Percentiles rank a stretch among this genome's conserved stretches.
Conservation (phyloP, 306 rosid genomes). For the Cyamopsis tetragonoloba region DNA sequence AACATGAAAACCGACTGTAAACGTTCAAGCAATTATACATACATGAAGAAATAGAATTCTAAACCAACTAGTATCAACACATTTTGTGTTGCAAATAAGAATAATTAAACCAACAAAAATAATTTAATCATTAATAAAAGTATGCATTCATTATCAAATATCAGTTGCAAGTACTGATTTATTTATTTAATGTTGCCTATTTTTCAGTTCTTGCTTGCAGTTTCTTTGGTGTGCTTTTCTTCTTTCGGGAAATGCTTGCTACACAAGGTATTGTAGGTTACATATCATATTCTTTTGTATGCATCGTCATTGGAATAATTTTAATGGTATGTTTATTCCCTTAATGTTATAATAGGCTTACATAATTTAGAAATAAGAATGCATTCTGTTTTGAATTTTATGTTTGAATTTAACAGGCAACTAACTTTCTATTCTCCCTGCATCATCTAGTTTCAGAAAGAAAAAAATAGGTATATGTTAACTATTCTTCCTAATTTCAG, state of each 20-base stretch:
- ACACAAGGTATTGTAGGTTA: constrained; percentile 46
- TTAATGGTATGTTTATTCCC: not conserved
- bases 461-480: constrained; percentile 14
- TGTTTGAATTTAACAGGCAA: constrained; percentile 5
- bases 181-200: constrained; percentile 2
- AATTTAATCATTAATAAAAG: not conserved
- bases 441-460: constrained; percentile 5
- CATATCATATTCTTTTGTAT: constrained; percentile 7
- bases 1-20: not conserved
- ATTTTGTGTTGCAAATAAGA: not conserved
- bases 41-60: not conserved
- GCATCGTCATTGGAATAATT: not conserved
- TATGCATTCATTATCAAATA: not conserved
- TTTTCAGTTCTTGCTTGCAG: constrained; percentile 81
- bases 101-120: not conserved
- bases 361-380: not conserved
- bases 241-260: constrained; percentile 54
- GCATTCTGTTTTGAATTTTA: not conserved
- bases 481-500: constrained; percentile 21
- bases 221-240: constrained; percentile 74
- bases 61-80: not conserved
- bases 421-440: not conserved
- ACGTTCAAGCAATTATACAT: not conserved
- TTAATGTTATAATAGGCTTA: not conserved
- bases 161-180: constrained; percentile 1